Evolutionary conservation across 2,329 filamentous ascomycete species (phyloP), one percentile per base, ranked within the genome.

Genomic region (Orbilia ellipsospora): DNA sequence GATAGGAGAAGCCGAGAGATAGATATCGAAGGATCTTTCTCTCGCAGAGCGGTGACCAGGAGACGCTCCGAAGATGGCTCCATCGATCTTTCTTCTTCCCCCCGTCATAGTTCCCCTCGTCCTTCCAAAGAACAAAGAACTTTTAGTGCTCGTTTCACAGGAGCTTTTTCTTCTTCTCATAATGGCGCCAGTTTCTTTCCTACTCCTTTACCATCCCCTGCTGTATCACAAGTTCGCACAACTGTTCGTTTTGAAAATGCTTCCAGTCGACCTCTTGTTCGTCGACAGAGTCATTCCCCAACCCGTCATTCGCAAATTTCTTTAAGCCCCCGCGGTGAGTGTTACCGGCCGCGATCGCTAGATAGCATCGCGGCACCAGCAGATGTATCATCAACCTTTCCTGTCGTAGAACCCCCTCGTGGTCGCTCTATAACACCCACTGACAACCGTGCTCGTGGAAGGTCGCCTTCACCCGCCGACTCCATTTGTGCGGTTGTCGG

Each of bases 401-500:
- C 10, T 10, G 23, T 63, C 57, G 50, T 61, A 15, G 42, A 42
- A 61, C 57, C 48, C 26, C 61, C 60, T 20, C 66, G 67, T 77
- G 66, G 73, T 66, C 73, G 65, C 16, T 77, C 67, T 72, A 45
- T 56, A 55, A 77, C 73, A 16, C 73, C 66, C 65, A 67, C 73
- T 77, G 73, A 77, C 67, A 77, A 57, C 67, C 73, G 73, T 72
- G 40, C 66, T 48, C 73, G 73, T 55, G 67, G 72, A 75, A 75
- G 72, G 64, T 75, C 73, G 60, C 66, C 26, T 40, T 77, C 73
- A 26, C 73, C 73, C 61, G 73, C 73, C 55, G 73, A 77, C 44
- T 77, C 73, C 61, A 72, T 77, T 40, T 77, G 73, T 55, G 73
- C 73, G 62, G 73, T 77, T 72, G 73, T 77, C 65, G 73, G 73